Conservation (phyloP, 371 early-diverging fungal species). For the Chytridium lagenaria region DNA sequence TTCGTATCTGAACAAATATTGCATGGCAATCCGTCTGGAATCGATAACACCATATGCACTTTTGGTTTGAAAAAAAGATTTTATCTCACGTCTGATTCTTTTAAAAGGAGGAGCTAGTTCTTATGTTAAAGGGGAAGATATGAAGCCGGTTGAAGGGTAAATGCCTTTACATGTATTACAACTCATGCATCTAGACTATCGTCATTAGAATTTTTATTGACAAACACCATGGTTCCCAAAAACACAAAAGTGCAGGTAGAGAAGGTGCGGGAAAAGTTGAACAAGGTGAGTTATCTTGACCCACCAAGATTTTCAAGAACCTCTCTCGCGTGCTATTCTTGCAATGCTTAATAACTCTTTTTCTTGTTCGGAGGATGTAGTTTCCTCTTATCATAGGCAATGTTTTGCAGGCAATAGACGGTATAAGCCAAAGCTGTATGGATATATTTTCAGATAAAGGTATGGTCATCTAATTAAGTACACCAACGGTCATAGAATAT, state of each 20-base stretch:
- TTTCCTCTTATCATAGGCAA: too few relatives aligned
- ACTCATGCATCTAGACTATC: slow-evolving; percentile 57
- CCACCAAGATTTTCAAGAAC: too few relatives aligned
- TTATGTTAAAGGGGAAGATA: slow-evolving; percentile 30
- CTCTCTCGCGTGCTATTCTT: too few relatives aligned
- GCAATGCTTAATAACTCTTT: too few relatives aligned
- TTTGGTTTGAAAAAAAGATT: slow-evolving; percentile 63
- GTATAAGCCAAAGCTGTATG: too few relatives aligned
- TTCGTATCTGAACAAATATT: slow-evolving; percentile 91
- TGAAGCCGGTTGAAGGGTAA: slow-evolving; percentile 39
- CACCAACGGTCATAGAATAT: too few relatives aligned
- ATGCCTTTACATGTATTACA: not conserved
- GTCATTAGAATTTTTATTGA: slow-evolving; percentile 75
- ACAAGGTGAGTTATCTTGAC: slow-evolving; percentile 50
- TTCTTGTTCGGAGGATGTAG: too few relatives aligned
- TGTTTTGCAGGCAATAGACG: too few relatives aligned
- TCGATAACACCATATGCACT: slow-evolving; percentile 90
- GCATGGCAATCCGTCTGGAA: slow-evolving; percentile 95
- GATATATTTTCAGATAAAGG: too few relatives aligned
- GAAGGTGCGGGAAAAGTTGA: slow-evolving; percentile 69
- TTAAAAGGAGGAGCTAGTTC: slow-evolving; percentile 40
- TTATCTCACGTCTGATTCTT: not conserved
- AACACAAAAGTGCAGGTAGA: slow-evolving; percentile 87
- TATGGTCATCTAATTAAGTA: too few relatives aligned
- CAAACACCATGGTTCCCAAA: slow-evolving; percentile 87